Conservation (phyloP, 2,329 filamentous ascomycete species). For the Beauveria caledonica region DNA sequence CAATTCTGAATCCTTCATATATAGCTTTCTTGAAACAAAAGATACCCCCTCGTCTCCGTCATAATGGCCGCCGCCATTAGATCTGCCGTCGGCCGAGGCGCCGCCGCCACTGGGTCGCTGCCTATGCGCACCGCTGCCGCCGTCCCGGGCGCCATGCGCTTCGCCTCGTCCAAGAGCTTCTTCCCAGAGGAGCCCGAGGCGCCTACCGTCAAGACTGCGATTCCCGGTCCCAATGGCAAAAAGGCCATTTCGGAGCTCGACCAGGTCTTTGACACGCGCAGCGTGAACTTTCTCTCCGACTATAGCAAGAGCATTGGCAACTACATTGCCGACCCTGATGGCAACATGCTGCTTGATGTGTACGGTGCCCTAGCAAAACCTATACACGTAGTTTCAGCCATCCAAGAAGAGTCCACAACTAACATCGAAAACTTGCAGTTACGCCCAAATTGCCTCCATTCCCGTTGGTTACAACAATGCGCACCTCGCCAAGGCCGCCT, state of each 20-base stretch:
- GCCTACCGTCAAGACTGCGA: slow-evolving; percentile 47
- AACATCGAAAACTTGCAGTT: slow-evolving; percentile 35
- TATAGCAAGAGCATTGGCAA: slow-evolving; percentile 71
- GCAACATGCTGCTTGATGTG: slow-evolving; percentile 66
- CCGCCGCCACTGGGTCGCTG: background rate
- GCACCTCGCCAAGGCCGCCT: slow-evolving; percentile 58
- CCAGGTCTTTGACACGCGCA: slow-evolving; percentile 77
- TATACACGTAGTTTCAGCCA: no score
- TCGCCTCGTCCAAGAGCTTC: slow-evolving; percentile 31
- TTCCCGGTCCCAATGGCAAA: slow-evolving; percentile 70
- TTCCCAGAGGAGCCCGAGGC: slow-evolving; percentile 42
- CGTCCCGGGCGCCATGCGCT: slow-evolving; percentile 17
- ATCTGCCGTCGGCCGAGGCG: slow-evolving; percentile 1
- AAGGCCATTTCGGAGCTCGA: slow-evolving; percentile 61
- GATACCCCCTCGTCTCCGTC: background rate
- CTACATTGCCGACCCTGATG: slow-evolving; percentile 68
- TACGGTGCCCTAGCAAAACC: slow-evolving; percentile 28
- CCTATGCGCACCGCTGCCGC: slow-evolving; percentile 7
- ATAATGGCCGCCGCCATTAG: slow-evolving; percentile 10
- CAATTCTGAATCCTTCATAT: background rate
- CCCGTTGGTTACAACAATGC: slow-evolving; percentile 91
- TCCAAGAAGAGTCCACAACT: background rate
- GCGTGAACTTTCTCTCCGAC: slow-evolving; percentile 74
- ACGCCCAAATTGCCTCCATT: slow-evolving; percentile 89
- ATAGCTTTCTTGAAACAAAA: background rate